A percentile compares a stretch with the other conserved stretches of the same genome.
Evolutionary conservation across 352 stramenopile species (phyloP).

Genomic region (Phytopythium chamaehyphon): DNA sequence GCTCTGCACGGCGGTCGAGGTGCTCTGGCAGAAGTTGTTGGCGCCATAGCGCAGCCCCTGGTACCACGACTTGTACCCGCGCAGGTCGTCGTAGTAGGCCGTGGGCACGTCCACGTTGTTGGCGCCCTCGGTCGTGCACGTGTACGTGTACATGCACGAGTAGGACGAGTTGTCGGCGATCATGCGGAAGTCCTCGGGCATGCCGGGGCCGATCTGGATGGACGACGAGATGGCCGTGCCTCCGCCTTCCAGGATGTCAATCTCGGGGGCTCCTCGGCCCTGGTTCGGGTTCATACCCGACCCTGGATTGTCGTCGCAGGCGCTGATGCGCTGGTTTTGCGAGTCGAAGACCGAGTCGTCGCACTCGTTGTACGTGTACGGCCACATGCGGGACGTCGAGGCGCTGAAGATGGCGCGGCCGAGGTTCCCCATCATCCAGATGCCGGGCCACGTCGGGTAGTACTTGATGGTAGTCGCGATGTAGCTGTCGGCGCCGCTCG

Average conservation of each 20-base stretch:
- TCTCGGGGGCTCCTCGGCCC: conserved; percentile 88
- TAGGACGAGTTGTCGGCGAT: conserved; percentile 16
- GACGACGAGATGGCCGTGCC: conserved; percentile 66
- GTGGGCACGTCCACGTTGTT: conserved; percentile 35
- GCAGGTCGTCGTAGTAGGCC: conserved; percentile 16
- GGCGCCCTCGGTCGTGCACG: conserved; percentile 17
- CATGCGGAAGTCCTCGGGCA: conserved; percentile 36
- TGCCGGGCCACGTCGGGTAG: conserved; percentile 79
- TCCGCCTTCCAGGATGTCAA: conserved; percentile 89
- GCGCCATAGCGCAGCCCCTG: conserved; percentile 32
- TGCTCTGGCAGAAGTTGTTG: conserved; percentile 29
- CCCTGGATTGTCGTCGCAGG: conserved; percentile 86
- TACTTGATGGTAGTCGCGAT: conserved; percentile 10
- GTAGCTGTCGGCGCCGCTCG: conserved; percentile 15
- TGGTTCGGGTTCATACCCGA: conserved; percentile 83
- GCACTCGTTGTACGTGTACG: conserved; percentile 90
- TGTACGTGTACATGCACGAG: conserved; percentile 24
- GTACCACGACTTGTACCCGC: conserved; percentile 36
- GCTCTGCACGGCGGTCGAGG: conserved; percentile 12
- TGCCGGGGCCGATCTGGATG: conserved; percentile 70
- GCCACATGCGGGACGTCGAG: conserved; percentile 84
- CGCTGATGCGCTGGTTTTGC: conserved; percentile 42
- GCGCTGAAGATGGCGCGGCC: conserved; percentile 62
- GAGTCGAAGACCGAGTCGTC: conserved; percentile 35
- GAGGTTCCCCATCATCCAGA: conserved; percentile 94